Evolutionary conservation across 805 yeast genomes (phyloP).

Genomic region (Sugiyamaella floridensis): DNA sequence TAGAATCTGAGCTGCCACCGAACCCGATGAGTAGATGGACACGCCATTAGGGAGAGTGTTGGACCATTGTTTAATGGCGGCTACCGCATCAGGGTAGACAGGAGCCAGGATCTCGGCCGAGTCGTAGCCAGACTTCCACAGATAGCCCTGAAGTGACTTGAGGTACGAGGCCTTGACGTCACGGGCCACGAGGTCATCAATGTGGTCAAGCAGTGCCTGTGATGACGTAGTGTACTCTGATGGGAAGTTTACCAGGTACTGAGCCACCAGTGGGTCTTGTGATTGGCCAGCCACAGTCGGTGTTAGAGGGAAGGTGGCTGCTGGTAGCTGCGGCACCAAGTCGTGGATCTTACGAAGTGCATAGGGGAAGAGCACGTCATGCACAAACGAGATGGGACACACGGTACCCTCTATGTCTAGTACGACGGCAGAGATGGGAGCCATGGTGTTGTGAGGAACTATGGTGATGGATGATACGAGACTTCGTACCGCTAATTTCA

Average conservation of each 20-base stretch:
- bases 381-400: constrained; percentile 86
- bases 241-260: constrained; percentile 44
- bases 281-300: constrained; percentile 7
- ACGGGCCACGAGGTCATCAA: constrained; percentile 47
- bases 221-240: constrained; percentile 24
- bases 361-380: constrained; percentile 65
- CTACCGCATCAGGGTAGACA: constrained; percentile 63
- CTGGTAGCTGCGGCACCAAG: constrained; percentile 12
- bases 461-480: not conserved
- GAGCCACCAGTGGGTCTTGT: constrained; percentile 21
- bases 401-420: constrained; percentile 90
- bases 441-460: too few relatives aligned
- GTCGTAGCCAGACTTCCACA: constrained; percentile 77
- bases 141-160: constrained; percentile 73
- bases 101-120: constrained; percentile 75
- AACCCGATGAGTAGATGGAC: constrained; percentile 84
- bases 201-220: constrained; percentile 39
- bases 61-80: constrained; percentile 42
- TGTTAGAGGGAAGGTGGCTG: constrained; percentile 2
- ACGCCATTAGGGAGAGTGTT: constrained; percentile 26
- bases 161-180: constrained; percentile 75
- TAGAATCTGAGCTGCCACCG: constrained; percentile 78
- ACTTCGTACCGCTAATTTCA: not conserved
- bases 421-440: constrained; percentile 31
- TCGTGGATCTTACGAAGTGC: constrained; percentile 39